Evolutionary conservation across 2,329 filamentous ascomycete genomes (phyloP).

Genomic region (Nemania diffusa): DNA sequence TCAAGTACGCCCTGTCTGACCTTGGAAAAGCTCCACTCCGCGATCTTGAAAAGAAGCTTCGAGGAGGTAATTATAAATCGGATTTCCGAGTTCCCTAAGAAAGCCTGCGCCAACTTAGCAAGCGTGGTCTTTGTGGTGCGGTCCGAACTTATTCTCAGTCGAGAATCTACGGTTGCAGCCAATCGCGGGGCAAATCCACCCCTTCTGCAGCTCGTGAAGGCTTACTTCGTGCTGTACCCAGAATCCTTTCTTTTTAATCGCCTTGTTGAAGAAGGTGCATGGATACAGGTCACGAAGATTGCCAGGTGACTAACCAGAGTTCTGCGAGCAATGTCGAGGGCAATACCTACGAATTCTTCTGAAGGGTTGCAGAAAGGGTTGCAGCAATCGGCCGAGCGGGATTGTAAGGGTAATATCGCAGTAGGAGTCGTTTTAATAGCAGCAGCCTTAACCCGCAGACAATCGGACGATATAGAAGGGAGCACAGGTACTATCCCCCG

Average conservation of each 20-base stretch:
- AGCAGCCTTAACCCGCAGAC: too few species aligned
- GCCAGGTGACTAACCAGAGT: too few species aligned
- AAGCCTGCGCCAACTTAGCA: neutral
- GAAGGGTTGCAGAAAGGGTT: too few species aligned
- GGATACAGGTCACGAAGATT: neutral
- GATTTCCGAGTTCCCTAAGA: slow-evolving; percentile 1
- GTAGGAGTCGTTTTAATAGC: too few species aligned
- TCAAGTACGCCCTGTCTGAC: neutral
- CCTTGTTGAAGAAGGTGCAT: slow-evolving; percentile 8
- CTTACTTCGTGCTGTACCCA: slow-evolving; percentile 10
- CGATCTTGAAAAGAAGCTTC: neutral
- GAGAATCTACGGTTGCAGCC: slow-evolving; percentile 9
- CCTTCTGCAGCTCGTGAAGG: neutral
- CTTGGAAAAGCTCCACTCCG: slow-evolving; percentile 2
- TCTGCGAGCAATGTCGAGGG: too few species aligned
- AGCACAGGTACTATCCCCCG: too few species aligned
- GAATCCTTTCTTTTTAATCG: neutral
- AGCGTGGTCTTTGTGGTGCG: slow-evolving; percentile 5
- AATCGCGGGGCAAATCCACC: neutral
- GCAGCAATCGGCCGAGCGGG: too few species aligned
- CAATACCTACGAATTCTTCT: too few species aligned
- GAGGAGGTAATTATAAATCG: neutral
- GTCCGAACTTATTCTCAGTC: neutral
- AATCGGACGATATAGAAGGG: too few species aligned
- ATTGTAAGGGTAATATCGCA: too few species aligned